Conservation (phyloP, 192 early-diverging fungal species). For the Backusella liffmaniae region DNA sequence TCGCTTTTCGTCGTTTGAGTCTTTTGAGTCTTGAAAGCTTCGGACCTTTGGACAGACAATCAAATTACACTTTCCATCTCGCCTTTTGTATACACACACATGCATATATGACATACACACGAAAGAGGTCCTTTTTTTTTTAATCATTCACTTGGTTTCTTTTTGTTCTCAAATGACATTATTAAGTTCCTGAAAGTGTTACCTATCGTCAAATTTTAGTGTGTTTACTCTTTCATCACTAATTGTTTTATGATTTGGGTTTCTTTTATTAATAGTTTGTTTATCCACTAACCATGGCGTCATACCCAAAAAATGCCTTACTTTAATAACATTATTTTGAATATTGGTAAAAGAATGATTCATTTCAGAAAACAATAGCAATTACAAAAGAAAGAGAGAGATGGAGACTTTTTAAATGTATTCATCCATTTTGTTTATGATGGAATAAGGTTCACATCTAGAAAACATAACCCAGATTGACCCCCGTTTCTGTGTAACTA, state of each 20-base stretch:
- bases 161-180: neutral
- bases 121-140: neutral
- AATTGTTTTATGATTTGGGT: no score
- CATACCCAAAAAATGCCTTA: no score
- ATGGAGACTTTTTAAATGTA: neutral
- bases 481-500: neutral
- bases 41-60: conserved; percentile 6
- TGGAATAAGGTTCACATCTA: neutral
- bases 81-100: no score
- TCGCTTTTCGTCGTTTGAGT: no score
- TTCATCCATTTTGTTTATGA: neutral
- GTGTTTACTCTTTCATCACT: neutral
- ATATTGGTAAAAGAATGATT: no score
- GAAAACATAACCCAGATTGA: neutral
- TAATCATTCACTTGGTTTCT: no score
- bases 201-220: neutral
- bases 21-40: neutral
- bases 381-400: no score
- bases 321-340: no score
- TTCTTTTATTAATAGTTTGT: no score
- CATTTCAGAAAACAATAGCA: no score
- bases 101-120: neutral
- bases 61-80: neutral
- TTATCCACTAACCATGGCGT: no score
- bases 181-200: neutral